phyloP scores from a whole-genome alignment of 2,329 filamentous ascomycete species.

The Fusarium buharicum region DNA sequence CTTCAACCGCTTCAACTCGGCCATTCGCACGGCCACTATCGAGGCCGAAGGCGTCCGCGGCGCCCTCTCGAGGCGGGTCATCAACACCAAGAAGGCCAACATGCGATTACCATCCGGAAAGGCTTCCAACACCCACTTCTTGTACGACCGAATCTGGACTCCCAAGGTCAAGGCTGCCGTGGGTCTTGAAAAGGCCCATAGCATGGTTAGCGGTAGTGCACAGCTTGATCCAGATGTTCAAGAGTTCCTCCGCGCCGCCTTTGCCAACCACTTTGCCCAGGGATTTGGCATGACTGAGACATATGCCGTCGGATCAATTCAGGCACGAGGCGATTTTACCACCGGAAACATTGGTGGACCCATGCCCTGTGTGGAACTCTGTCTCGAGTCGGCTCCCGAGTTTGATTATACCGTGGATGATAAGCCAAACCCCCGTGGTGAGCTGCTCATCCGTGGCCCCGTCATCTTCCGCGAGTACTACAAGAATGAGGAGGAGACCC shows the following conservation, averaged over 20 bases:
- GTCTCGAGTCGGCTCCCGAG: conserved; percentile 87
- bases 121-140: conserved; percentile 80
- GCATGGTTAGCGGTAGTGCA: conserved; percentile 88
- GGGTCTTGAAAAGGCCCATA: conserved; percentile 77
- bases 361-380: conserved; percentile 74
- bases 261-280: conserved; percentile 81
- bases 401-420: conserved; percentile 93
- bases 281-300: conserved; percentile 96
- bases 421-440: conserved; percentile 88
- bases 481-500: conserved; percentile 88
- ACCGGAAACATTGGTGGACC: conserved; percentile 85
- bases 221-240: conserved; percentile 90
- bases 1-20: conserved; percentile 88
- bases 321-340: conserved; percentile 75
- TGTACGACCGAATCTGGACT: conserved; percentile 90
- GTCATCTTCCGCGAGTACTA: conserved; percentile 87
- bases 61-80: conserved; percentile 79
- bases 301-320: conserved; percentile 79
- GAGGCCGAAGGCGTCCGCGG: conserved; percentile 84
- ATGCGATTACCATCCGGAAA: conserved; percentile 77
- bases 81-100: conserved; percentile 81
- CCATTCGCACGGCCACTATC: conserved; percentile 81
- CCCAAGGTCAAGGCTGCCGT: conserved; percentile 86
- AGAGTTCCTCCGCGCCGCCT: conserved; percentile 85
- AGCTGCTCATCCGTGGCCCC: conserved; percentile 85